A percentile compares a stretch with the other conserved stretches of the same genome.
These are phyloP conservation scores for Tripidium arundinaceum DNA, from an alignment of 202 grass and related monocot genomes.

Conservation along the genomic window DNA sequence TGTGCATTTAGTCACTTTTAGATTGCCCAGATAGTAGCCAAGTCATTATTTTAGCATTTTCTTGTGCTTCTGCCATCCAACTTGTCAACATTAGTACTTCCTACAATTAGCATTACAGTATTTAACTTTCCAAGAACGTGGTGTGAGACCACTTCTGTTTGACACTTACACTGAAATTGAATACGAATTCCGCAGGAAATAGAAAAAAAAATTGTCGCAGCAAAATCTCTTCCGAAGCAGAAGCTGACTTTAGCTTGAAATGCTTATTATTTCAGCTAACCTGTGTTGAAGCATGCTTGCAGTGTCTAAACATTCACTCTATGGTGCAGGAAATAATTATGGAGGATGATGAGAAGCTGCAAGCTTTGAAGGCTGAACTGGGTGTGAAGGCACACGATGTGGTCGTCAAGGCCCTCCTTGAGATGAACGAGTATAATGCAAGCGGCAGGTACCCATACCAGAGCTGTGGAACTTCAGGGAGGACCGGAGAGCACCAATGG, in stretches of 20 bases:
- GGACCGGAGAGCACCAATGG: slow-evolving; percentile 13
- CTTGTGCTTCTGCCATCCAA: too few relatives aligned
- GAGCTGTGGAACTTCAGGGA: slow-evolving; percentile 49
- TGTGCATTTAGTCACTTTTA: background rate
- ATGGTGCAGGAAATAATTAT: slow-evolving; percentile 30
- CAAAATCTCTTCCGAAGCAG: background rate
- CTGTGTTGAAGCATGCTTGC: background rate
- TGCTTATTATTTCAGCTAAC: background rate
- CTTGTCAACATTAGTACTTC: background rate
- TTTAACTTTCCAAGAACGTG: background rate
- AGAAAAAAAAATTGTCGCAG: background rate
- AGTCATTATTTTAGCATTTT: too few relatives aligned
- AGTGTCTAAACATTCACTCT: background rate
- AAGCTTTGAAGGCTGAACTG: slow-evolving; percentile 25
- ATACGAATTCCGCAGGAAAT: background rate
- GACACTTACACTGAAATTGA: background rate
- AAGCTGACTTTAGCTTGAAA: background rate
- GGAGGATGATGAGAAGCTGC: slow-evolving; percentile 43
- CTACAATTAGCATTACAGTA: background rate
- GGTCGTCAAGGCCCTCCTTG: slow-evolving; percentile 29
- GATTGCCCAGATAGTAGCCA: background rate
- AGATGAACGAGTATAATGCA: slow-evolving; percentile 41
- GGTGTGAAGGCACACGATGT: slow-evolving; percentile 23
- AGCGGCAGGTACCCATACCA: slow-evolving; percentile 26
- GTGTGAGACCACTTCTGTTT: background rate